Conservation (phyloP, 2,329 filamentous ascomycete species). For the Cladosporium sp. region DNA sequence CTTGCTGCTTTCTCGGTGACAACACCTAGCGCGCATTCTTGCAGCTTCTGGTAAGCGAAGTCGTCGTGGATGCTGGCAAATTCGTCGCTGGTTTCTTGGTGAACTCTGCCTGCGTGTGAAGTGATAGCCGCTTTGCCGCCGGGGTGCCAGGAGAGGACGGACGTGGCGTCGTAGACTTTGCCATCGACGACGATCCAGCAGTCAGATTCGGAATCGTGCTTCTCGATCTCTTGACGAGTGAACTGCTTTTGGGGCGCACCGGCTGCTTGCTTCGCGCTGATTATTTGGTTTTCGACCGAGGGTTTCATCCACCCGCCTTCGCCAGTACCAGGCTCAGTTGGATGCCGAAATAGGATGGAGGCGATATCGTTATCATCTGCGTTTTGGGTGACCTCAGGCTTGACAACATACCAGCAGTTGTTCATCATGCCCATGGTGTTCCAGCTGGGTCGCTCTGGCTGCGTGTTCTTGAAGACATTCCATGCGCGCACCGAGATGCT, state of each 20-base stretch:
- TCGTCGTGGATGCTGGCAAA: constrained; percentile 48
- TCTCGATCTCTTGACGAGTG: constrained; percentile 49
- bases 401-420: constrained; percentile 46
- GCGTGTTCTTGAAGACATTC: constrained; percentile 47
- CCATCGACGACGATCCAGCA: constrained; percentile 50
- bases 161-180: constrained; percentile 47
- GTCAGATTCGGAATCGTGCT: constrained; percentile 42
- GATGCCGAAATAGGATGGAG: constrained; percentile 42
- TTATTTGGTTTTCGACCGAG: constrained; percentile 40
- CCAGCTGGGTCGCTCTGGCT: constrained; percentile 42
- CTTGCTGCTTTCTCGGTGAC: constrained; percentile 45
- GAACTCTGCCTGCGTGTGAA: constrained; percentile 45
- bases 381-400: constrained; percentile 33
- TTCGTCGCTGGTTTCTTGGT: constrained; percentile 44
- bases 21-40: constrained; percentile 46
- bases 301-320: constrained; percentile 48
- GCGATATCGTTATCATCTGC: constrained; percentile 26
- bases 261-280: constrained; percentile 39
- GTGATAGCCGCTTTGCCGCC: constrained; percentile 45
- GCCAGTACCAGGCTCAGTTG: constrained; percentile 38
- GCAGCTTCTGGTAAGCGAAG: constrained; percentile 45
- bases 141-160: constrained; percentile 45
- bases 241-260: constrained; percentile 46
- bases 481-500: constrained; percentile 43
- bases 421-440: constrained; percentile 53